phyloP scores from a whole-genome alignment of 2,329 filamentous ascomycete species.

The Microdochium nivale region DNA sequence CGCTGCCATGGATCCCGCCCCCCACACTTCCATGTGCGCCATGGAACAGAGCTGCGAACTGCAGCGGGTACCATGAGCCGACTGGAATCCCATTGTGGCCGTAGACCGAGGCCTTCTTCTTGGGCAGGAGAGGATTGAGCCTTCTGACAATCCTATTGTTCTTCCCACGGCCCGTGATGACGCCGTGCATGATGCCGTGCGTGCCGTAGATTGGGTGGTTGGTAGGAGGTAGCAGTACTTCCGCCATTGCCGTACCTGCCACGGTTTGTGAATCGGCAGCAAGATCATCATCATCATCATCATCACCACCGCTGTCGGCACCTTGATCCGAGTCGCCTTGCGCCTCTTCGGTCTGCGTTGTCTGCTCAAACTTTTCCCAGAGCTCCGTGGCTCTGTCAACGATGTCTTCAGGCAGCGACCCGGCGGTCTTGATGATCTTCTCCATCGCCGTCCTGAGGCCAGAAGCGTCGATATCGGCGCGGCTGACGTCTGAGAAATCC shows the following conservation, averaged over 20 bases:
- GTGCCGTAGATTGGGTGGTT: background rate
- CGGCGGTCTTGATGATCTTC: background rate
- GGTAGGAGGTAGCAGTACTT: background rate
- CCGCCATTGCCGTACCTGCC: background rate
- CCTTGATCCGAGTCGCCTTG: background rate
- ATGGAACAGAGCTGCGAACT: constrained; percentile 38
- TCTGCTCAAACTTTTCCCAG: background rate
- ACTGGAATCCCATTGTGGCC: constrained; percentile 23
- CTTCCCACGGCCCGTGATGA: background rate
- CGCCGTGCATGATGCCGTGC: background rate
- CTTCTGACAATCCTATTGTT: background rate
- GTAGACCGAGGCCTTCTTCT: background rate
- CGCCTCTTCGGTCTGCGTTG: background rate
- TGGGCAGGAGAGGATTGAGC: background rate
- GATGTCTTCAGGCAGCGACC: background rate
- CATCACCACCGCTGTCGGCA: background rate
- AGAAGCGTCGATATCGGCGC: background rate
- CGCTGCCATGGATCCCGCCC: constrained; percentile 41
- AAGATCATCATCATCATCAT: background rate
- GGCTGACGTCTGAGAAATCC: background rate
- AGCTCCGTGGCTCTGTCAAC: background rate
- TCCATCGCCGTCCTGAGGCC: background rate
- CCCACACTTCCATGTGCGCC: constrained; percentile 42
- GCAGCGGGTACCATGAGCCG: constrained; percentile 45
- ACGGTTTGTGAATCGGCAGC: background rate